Conservation (phyloP, 78 protist species). For the Guillardia theta region DNA sequence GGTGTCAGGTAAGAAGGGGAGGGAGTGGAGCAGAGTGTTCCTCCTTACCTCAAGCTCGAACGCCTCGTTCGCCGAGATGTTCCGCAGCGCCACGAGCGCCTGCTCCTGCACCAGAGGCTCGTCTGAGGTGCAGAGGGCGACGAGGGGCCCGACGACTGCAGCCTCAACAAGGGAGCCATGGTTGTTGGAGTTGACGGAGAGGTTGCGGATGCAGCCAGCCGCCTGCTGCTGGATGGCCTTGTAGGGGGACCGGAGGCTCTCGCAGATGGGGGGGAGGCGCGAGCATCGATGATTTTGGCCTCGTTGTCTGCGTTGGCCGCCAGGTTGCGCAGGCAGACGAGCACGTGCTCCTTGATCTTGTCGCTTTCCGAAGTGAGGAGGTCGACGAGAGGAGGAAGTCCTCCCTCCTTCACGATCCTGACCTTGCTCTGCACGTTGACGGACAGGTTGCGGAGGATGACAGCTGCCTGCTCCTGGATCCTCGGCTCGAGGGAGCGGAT, state of each 20-base stretch:
- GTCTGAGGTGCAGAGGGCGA: neutral
- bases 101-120: slow-evolving; percentile 39
- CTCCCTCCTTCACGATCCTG: slow-evolving; percentile 11
- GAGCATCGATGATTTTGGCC: neutral
- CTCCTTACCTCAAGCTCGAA: neutral
- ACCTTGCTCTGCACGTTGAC: neutral
- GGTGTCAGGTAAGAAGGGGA: too few species aligned
- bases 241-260: neutral
- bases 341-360: neutral
- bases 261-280: slow-evolving; percentile 1
- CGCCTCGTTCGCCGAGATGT: neutral
- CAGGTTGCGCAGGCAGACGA: neutral
- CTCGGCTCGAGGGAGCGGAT: neutral
- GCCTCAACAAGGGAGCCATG: slow-evolving; percentile 13
- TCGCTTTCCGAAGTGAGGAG: neutral
- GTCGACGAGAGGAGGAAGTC: slow-evolving; percentile 29
- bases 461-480: slow-evolving; percentile 41
- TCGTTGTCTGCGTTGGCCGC: neutral
- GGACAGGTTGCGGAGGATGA: slow-evolving; percentile 4
- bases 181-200: neutral
- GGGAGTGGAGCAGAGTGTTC: neutral
- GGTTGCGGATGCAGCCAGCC: slow-evolving; percentile 35
- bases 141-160: neutral
- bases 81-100: slow-evolving; percentile 25
- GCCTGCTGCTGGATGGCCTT: slow-evolving; percentile 17